Conservation (phyloP, 257 asterid species). For the Nicotiana tabacum region DNA sequence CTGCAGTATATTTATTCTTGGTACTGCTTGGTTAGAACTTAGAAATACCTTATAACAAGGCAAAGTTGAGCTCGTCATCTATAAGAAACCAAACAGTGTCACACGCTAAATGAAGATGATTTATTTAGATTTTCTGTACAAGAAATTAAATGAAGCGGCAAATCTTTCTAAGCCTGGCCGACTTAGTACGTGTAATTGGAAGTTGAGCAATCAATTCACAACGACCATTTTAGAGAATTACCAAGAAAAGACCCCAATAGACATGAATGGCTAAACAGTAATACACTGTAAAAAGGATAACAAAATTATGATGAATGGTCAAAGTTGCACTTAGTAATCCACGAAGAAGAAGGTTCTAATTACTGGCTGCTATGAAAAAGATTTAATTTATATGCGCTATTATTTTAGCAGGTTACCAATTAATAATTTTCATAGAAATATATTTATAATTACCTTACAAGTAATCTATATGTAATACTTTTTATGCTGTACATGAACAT, state of each 20-base stretch:
- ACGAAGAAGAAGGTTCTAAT: neutral
- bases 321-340: neutral
- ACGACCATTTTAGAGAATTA: conserved; percentile 31
- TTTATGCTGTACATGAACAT: too few relatives aligned
- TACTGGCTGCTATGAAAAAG: conserved; percentile 24
- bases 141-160: neutral
- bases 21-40: neutral
- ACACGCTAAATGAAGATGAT: neutral
- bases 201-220: conserved; percentile 55
- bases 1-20: neutral
- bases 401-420: too few relatives aligned
- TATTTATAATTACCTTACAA: too few relatives aligned
- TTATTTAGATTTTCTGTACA: neutral
- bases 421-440: too few relatives aligned
- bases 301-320: neutral
- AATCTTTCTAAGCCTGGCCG: neutral
- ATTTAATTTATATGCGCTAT: conserved; percentile 9
- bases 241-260: conserved; percentile 15
- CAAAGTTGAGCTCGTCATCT: neutral
- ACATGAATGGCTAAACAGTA: neutral
- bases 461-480: too few relatives aligned
- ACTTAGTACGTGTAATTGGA: conserved; percentile 30
- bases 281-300: neutral
- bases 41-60: neutral
- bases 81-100: conserved; percentile 1